Evolutionary conservation across 1,284 basidiomycete genomes (phyloP).

Genomic region (Coriolopsis trogii): DNA sequence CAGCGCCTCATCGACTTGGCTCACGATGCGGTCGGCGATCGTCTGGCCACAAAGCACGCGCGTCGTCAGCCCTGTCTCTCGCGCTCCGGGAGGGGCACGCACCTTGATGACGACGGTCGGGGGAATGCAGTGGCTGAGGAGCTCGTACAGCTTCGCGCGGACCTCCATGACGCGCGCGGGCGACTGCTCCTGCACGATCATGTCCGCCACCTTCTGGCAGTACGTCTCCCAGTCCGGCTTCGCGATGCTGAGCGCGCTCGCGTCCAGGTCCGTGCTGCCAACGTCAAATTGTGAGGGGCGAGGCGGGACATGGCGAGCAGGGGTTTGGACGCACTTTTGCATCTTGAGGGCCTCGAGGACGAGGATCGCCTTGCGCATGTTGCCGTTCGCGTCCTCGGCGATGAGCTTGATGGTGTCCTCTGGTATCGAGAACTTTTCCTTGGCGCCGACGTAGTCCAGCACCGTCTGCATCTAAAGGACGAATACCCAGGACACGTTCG

Average conservation of each 20-base stretch:
- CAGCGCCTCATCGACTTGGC: slow-evolving; percentile 85
- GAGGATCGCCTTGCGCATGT: slow-evolving; percentile 93
- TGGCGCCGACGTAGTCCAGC: slow-evolving; percentile 80
- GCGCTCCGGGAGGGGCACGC: slow-evolving; percentile 13
- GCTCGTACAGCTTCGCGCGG: slow-evolving; percentile 91
- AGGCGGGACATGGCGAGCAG: slow-evolving; percentile 1
- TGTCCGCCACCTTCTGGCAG: slow-evolving; percentile 90
- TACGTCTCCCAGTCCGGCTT: slow-evolving; percentile 99
- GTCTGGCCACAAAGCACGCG: slow-evolving; percentile 54
- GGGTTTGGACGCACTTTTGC: slow-evolving; percentile 70
- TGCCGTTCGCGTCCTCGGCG: slow-evolving; percentile 82
- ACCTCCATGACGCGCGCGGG: slow-evolving; percentile 92
- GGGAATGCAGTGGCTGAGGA: slow-evolving; percentile 98
- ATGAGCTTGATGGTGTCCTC: slow-evolving; percentile 75
- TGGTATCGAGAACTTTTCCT: slow-evolving; percentile 83
- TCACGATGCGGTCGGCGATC: slow-evolving; percentile 84
- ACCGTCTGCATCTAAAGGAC: slow-evolving; percentile 75
- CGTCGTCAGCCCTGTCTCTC: slow-evolving; percentile 2
- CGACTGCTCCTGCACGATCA: slow-evolving; percentile 93
- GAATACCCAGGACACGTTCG: not conserved
- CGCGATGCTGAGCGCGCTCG: slow-evolving; percentile 77
- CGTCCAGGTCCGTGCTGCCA: slow-evolving; percentile 63
- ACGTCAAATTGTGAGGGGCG: not conserved
- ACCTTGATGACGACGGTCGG: slow-evolving; percentile 91
- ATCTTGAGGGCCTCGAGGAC: slow-evolving; percentile 96